Percentiles rank a stretch among this genome's conserved stretches.
Evolutionary conservation across 306 rosid genomes (phyloP).

Genomic region (Cucurbita ficifolia): DNA sequence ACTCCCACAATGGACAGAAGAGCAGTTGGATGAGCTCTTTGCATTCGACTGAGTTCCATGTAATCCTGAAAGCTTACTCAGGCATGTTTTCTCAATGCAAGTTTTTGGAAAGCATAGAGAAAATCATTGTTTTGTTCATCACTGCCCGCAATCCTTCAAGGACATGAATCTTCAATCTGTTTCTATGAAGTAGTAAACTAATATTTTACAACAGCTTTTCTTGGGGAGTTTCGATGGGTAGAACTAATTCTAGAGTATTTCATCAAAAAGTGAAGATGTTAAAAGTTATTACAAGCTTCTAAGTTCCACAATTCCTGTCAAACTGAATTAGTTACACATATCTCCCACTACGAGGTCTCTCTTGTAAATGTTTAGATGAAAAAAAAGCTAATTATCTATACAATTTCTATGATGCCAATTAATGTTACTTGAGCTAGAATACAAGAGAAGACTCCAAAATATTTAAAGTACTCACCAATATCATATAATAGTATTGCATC

Average conservation of each 20-base stretch:
- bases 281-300: background rate
- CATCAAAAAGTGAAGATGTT: background rate
- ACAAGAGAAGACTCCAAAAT: background rate
- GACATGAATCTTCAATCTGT: background rate
- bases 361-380: no score
- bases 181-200: background rate
- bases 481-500: background rate
- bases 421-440: background rate
- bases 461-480: background rate
- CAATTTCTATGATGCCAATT: background rate
- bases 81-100: background rate
- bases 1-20: slow-evolving; percentile 70
- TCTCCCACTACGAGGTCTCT: no score
- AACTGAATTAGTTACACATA: no score
- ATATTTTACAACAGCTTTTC: background rate
- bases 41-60: slow-evolving; percentile 35
- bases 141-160: background rate
- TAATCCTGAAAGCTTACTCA: background rate
- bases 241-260: background rate
- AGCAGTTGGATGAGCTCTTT: slow-evolving; percentile 61
- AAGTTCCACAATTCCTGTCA: no score
- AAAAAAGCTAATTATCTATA: background rate
- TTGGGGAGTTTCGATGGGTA: no score
- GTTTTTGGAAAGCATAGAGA: background rate
- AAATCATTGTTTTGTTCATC: background rate